A percentile compares a stretch with the other conserved stretches of the same genome.
These are phyloP conservation scores for Curvularia sp. DNA, from an alignment of 2,329 filamentous ascomycete genomes.

Conservation along the genomic window DNA sequence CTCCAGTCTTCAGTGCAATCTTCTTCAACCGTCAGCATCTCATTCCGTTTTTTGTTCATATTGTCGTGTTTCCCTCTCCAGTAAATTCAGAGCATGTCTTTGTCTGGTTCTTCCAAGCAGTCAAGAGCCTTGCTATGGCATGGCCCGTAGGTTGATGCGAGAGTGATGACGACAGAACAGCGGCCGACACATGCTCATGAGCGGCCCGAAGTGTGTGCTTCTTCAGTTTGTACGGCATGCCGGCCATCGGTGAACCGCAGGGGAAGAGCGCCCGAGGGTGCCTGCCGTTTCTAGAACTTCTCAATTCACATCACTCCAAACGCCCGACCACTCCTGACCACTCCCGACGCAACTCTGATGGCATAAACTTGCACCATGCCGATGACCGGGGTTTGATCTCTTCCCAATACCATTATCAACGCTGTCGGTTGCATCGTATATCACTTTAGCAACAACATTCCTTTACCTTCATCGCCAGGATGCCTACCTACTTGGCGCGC, in stretches of 20 bases:
- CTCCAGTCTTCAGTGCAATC: too few species aligned
- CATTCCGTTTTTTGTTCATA: neutral
- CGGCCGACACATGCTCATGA: too few species aligned
- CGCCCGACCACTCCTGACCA: neutral
- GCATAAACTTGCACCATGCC: neutral
- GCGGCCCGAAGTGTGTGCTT: too few species aligned
- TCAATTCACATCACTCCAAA: slow-evolving; percentile 26
- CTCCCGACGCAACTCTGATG: slow-evolving; percentile 8
- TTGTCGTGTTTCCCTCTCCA: neutral
- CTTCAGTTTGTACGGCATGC: too few species aligned
- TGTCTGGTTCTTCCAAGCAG: neutral
- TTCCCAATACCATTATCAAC: neutral
- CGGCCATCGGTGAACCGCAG: neutral
- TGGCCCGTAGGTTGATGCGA: neutral
- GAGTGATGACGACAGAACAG: neutral
- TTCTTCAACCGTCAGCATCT: neutral
- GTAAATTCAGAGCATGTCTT: neutral
- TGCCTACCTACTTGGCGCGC: slow-evolving; percentile 44
- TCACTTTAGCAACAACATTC: neutral
- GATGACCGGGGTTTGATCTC: neutral
- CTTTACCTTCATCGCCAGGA: slow-evolving; percentile 13
- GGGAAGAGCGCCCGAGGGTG: slow-evolving; percentile 18
- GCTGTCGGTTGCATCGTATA: neutral
- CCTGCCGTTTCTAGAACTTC: slow-evolving; percentile 18
- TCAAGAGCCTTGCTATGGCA: too few species aligned